Base-by-base conservation (phyloP, 2,329 filamentous ascomycete genomes). In the Rutstroemia sp. region DNA sequence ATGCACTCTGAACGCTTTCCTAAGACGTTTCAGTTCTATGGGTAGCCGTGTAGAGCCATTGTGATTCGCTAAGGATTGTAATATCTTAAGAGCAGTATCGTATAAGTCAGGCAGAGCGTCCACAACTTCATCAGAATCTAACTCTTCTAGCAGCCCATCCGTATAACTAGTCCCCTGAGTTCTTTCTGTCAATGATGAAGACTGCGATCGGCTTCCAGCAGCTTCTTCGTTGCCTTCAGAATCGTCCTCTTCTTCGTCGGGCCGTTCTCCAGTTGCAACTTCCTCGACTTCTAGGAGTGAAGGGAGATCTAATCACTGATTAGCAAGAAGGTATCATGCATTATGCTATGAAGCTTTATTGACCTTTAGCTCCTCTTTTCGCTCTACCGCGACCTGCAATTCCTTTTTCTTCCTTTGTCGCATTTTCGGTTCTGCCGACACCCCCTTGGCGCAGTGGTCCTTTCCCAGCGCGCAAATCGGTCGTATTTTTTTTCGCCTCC, bases 41-140 rank as follows among this genome's bases (percentile, higher is more conserved):
- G 30, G 10, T 34, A 21, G 23, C 10, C 21, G 30, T 38, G 69
- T 62, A 1, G 62, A 34, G 4, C 30, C 58, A 2, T 66, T 61
- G 9, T 54, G 56, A 7, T 71, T 69, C 5, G 70, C 64, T 8
- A 75, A 65, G 4, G 73, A 65, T 12, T 71, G 65, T 21, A 77
- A 58, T 2, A 76, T 62, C n/a, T 63, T 61, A 10, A 61, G 59
- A 7, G 73, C 67, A 4, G 65, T 62, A 41, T 65, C 57, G 21
- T 71, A 69, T 4, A 76, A 65, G 25, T 72, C 69, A 19, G 70
- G 70, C 6, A 77, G 66, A 10, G 65, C 64, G 49, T 76, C 72
- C 4, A 72, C 60, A 63, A 75, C 70, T 42, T 70, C 63, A 7
- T 18, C 25, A 18, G 70, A 61, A 4, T 76, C 70, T 6, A 72